Base-by-base conservation (phyloP, 495 filamentous ascomycete species). In the Podospora appendiculata region DNA sequence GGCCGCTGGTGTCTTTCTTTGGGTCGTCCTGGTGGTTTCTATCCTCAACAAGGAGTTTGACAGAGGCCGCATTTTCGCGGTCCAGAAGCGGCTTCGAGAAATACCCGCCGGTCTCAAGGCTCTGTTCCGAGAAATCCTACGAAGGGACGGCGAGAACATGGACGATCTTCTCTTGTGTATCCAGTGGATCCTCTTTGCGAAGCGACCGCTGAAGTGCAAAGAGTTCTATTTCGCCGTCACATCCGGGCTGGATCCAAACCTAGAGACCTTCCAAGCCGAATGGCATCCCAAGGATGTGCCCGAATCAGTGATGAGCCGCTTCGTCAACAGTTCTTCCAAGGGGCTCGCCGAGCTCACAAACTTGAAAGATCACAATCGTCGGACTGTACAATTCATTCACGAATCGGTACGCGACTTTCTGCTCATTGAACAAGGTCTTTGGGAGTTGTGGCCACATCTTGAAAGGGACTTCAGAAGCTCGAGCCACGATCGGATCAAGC, bases 1-100 rank as follows among this genome's bases (percentile, higher is more conserved):
- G 54, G 59, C 74, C 32, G 54, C 62, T 6, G 72, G 75, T 1
- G 53, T 78, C 11, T 80, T 80, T 36, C 67, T 78, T 55, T 79
- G 74, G 76, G 67, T 72, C n/a, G 64, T 72, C 3, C 53, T 76
- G 1, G 72, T 78, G 17, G 66, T 73, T 7, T 60, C 67, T 4
- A 75, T 77, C 13, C 55, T 79, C 8, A 76, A 73, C 48, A 63
- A 58, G 18, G 70, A 75, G 48, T 58, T 64, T 47, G 56, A 65
- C 51, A 18, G 41, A 4, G 70, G 70, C 13, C 47, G 55, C 4
- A 48, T 52, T 10, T 19, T 45, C 11, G 8, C 11, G 12, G 53
- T 67, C 11, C 35, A 48, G 13, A 36, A 53, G 32, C 58, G 50
- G 36, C 63, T 73, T 1, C n/a, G 25, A 14, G 61, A 69, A 4